Base-by-base conservation (phyloP, 2,329 filamentous ascomycete genomes). In the Diaporthe sp. region DNA sequence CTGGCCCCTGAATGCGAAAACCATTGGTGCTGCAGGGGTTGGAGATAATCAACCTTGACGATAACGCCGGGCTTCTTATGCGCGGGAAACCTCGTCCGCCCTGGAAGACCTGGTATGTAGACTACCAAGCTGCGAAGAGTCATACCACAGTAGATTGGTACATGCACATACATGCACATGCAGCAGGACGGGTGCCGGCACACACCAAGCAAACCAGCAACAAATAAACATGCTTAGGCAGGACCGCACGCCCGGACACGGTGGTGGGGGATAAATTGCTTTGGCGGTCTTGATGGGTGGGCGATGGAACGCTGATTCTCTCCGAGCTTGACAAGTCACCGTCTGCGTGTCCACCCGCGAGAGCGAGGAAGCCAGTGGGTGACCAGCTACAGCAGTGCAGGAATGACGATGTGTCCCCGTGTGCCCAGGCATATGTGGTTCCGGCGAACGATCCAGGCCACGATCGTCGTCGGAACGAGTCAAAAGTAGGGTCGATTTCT, bases 11-110 rank as follows among this genome's bases (percentile, higher is more conserved):
- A 53, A 32, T 39, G 47, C 10, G 56, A 15, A 63, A 22, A 30
- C 19, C 44, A 42, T 53, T 51, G 69, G 37, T 53, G 70, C 32
- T 71, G 70, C 70, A 63, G 56, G 69, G 70, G 56, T 32, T 44
- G 25, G 35, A 58, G 69, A 71, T 71, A 42, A 42, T 42, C 56
- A 71, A 63, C 70, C 70, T 63, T 55, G 70, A 63, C n/a, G 35
- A 71, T 71, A 63, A 30, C 32, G 56, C 59, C 63, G 70, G 37
- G 37, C n/a, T 5, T n/a, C 42, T 63, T 63, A 71, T 71, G 69
- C 69, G 47, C n/a, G 42, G 68, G 37, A 59, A 32, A 37, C 53
- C 27, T 47, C 5, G 56, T 35, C 27, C 35, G 42, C 15, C 61
- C 19, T 61, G 27, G 19, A n/a, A n/a, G n/a, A n/a, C n/a, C n/a